phyloP scores from a whole-genome alignment of 768 basidiomycete genomes.

The Leucocoprinus leucothites region DNA sequence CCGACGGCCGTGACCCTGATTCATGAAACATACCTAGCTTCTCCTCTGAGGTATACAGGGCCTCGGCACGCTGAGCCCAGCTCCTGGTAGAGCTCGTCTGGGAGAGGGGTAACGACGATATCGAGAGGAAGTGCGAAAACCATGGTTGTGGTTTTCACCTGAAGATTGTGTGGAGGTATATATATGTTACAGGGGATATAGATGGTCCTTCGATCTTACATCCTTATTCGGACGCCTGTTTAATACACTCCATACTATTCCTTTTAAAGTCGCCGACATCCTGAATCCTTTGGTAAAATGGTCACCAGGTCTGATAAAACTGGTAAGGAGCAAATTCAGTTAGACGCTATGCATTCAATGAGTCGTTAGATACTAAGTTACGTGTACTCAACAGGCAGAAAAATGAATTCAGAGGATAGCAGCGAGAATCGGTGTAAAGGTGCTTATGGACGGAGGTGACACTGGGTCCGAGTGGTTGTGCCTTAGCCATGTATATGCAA shows the following conservation, averaged over 20 bases:
- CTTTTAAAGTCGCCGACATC: neutral
- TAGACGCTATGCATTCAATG: neutral
- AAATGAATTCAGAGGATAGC: no score
- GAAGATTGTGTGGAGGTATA: neutral
- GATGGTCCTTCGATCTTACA: neutral
- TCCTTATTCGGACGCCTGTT: neutral
- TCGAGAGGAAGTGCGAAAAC: slow-evolving; percentile 9
- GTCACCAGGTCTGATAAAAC: neutral
- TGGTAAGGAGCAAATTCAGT: neutral
- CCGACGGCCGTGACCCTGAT: neutral
- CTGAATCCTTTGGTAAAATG: neutral
- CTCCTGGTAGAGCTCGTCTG: slow-evolving; percentile 39
- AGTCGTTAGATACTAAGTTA: no score
- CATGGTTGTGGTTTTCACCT: neutral
- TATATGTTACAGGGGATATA: neutral
- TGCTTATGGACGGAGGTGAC: no score
- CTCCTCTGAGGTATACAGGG: slow-evolving; percentile 39
- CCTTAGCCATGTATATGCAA: no score
- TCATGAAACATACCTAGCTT: slow-evolving; percentile 18
- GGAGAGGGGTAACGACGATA: slow-evolving; percentile 23
- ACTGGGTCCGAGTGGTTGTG: no score
- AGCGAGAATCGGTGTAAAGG: no score
- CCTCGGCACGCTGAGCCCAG: slow-evolving; percentile 45
- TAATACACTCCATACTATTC: neutral
- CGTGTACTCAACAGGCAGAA: no score